Conservation (phyloP, 2,329 filamentous ascomycete species). For the Aspergillus neoniger region DNA sequence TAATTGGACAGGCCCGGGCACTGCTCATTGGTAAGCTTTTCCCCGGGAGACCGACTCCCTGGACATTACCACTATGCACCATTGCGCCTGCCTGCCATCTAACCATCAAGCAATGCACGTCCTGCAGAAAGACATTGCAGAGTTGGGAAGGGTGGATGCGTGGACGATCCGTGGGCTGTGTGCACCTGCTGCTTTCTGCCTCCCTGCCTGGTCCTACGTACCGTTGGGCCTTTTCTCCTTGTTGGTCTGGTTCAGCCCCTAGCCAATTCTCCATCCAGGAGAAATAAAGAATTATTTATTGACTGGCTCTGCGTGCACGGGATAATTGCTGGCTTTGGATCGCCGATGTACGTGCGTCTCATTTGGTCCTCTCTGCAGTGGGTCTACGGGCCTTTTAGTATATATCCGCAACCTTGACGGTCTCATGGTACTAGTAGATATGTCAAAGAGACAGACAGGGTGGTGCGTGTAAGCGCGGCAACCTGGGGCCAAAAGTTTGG, state of each 20-base stretch:
- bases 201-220: background rate
- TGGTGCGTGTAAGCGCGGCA: background rate
- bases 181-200: too few species aligned
- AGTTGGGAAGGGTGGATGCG: too few species aligned
- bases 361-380: background rate
- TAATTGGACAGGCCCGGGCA: too few species aligned
- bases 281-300: background rate
- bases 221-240: background rate
- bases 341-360: background rate
- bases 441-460: constrained; percentile 6
- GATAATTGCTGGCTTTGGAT: background rate
- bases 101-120: too few species aligned
- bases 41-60: too few species aligned
- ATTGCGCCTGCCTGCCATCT: too few species aligned
- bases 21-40: too few species aligned
- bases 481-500: constrained; percentile 1
- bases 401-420: constrained; percentile 2
- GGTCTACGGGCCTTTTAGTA: background rate
- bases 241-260: background rate
- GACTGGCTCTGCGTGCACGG: background rate
- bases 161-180: too few species aligned
- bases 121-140: too few species aligned
- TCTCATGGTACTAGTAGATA: background rate
- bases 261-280: background rate
- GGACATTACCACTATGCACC: too few species aligned